Evolutionary conservation across 371 early-diverging fungal genomes (phyloP), one percentile per base, ranked within the genome.

Genomic region (Neoconidiobolus thromboides): DNA sequence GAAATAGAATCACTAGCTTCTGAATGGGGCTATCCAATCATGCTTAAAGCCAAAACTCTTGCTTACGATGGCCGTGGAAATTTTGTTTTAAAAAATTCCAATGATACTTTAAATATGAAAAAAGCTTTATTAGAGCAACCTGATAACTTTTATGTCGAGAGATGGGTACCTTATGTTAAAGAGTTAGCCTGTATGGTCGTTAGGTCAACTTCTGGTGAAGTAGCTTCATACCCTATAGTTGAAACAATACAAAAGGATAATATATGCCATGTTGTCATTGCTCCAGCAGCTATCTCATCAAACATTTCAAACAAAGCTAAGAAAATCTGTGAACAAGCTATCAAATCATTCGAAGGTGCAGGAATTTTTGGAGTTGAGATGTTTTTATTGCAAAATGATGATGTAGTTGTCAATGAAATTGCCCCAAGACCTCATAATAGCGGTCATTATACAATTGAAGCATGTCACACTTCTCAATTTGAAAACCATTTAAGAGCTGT

Each of bases 391-490:
- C 66, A 73, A n/a, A 76, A 86, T 65, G 95, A 91, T 66, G 67
- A 56, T 2, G 82, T 96, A 56, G 68, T 87, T 9, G 70, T 95
- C 65, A 96, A 96, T 69, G 97, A 96, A 69, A 88, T 96, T 63
- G 97, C 97, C 2, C 97, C 97, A 47, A 85, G 97, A 14, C 96
- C 97, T 43, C 97, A 96, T 73, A 96, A 96, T 75, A 93, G 94
- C 26, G 97, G 97, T 58, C 97, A 96, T 68, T 94, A 91, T 67
- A 94, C 97, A 1, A 92, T 89, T 62, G 97, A 96, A 66, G 95
- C 95, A 0, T 94, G 94, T 69, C 74, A 88, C 48, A 95, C 97
- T 3, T 92, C 93, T 12, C 97, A 96, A 69, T 96, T 82, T 63
- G 97, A 96, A 66, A 89, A 96, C 69, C 97, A 96, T 63, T 69